Conservation (phyloP, 192 early-diverging fungal genomes). For the Thoreauomyces humboldtii region DNA sequence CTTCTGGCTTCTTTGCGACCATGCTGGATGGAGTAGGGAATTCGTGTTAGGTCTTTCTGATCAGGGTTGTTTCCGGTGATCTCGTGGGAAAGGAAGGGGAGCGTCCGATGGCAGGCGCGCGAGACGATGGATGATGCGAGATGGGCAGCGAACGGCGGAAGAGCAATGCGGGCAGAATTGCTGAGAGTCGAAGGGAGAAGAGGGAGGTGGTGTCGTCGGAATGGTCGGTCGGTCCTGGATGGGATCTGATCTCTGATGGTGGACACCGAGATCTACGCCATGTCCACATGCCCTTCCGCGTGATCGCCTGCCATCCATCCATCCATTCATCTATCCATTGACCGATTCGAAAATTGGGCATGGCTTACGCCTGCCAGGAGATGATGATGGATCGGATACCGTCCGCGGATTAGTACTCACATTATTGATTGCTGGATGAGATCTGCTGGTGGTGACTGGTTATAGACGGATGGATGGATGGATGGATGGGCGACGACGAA, state of each 20-base stretch:
- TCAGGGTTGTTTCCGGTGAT: background rate
- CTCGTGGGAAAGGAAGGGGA: background rate
- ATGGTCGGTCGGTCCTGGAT: background rate
- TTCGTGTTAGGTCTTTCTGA: background rate
- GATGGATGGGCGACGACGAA: too few species aligned
- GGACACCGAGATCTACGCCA: background rate
- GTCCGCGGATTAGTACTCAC: too few species aligned
- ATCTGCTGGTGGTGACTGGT: too few species aligned
- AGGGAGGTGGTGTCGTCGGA: background rate
- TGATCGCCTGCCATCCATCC: constrained; percentile 12
- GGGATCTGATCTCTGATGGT: background rate
- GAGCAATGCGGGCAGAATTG: too few species aligned
- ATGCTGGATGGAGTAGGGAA: constrained; percentile 4
- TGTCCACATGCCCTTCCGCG: background rate
- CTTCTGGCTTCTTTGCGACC: constrained; percentile 15
- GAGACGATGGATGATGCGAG: too few species aligned
- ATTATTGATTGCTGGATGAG: too few species aligned
- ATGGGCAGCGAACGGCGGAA: too few species aligned
- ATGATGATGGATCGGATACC: too few species aligned
- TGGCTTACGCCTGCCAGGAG: background rate
- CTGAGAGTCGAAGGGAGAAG: background rate
- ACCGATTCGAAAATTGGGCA: constrained; percentile 5
- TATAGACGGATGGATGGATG: too few species aligned
- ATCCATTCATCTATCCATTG: constrained; percentile 21
- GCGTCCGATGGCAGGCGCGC: background rate